Conservation (phyloP, 306 rosid species). For the Senna tora region DNA sequence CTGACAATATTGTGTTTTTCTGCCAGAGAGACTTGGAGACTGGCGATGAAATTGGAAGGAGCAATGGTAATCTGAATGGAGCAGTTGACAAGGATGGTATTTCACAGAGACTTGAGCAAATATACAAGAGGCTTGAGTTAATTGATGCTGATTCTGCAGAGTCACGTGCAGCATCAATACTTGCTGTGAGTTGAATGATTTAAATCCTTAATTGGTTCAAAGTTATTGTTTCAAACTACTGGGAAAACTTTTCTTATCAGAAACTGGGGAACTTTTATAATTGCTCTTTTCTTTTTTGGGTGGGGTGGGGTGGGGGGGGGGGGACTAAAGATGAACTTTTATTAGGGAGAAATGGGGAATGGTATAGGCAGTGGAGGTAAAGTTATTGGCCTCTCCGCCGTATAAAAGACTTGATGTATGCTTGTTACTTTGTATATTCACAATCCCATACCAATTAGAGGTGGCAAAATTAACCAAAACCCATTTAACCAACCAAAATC, state of each 20-base stretch:
- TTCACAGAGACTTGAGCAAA: constrained; percentile 78
- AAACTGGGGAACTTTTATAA: constrained; percentile 11
- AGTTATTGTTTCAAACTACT: neutral
- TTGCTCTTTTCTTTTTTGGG: neutral
- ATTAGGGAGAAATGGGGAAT: neutral
- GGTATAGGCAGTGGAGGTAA: neutral
- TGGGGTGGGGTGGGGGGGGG: too few relatives aligned
- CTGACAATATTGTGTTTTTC: constrained; percentile 35
- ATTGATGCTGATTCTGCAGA: constrained; percentile 95
- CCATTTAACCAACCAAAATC: too few relatives aligned
- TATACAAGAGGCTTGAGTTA: constrained; percentile 90
- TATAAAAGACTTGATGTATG: neutral
- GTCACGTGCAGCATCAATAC: constrained; percentile 95
- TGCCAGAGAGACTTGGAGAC: constrained; percentile 71
- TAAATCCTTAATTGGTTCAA: constrained; percentile 29
- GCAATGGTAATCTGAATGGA: constrained; percentile 47
- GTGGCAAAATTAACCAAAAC: too few relatives aligned
- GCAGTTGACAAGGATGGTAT: constrained; percentile 56
- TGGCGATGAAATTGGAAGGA: constrained; percentile 56
- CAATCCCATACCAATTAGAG: neutral
- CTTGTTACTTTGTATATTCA: neutral
- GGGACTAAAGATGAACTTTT: neutral
- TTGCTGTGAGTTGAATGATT: constrained; percentile 73
- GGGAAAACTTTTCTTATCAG: constrained; percentile 20
- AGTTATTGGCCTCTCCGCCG: neutral